phyloP scores from a whole-genome alignment of 2,329 filamentous ascomycete genomes.

The Fusarium musae region DNA sequence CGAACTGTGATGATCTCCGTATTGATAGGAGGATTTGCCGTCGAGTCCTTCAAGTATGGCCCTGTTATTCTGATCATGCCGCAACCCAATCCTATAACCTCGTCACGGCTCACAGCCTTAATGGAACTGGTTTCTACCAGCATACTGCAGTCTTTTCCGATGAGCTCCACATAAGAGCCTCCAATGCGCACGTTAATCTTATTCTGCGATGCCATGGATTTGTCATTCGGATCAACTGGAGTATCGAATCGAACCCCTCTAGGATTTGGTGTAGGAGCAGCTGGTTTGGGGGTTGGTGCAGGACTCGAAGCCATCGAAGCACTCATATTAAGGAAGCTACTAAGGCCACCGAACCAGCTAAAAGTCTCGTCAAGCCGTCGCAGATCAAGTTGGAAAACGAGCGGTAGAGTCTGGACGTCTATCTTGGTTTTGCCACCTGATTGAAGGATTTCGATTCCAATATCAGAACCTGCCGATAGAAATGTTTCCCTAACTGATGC shows the following conservation, averaged over 20 bases:
- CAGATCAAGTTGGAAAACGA: conserved; percentile 81
- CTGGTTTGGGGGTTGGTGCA: conserved; percentile 57
- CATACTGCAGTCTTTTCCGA: conserved; percentile 80
- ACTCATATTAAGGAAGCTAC: conserved; percentile 88
- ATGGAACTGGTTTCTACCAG: conserved; percentile 81
- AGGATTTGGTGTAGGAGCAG: conserved; percentile 56
- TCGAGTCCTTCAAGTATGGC: conserved; percentile 67
- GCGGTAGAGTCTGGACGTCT: conserved; percentile 78
- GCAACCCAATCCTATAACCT: conserved; percentile 77
- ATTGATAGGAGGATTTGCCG: conserved; percentile 68
- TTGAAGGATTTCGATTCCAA: conserved; percentile 64
- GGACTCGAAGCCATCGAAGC: conserved; percentile 82
- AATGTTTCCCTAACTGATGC: conserved; percentile 69
- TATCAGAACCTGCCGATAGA: conserved; percentile 66
- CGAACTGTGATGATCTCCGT: conserved; percentile 73
- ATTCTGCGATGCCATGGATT: conserved; percentile 59
- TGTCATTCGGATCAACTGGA: conserved; percentile 61
- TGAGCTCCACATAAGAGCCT: conserved; percentile 79
- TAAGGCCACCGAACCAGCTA: conserved; percentile 89
- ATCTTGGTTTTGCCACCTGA: conserved; percentile 60
- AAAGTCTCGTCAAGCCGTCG: conserved; percentile 87
- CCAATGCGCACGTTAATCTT: conserved; percentile 84
- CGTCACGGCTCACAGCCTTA: conserved; percentile 80
- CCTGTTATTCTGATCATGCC: conserved; percentile 80
- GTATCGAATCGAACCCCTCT: conserved; percentile 69